Evolutionary conservation across 768 basidiomycete species (phyloP).

Genomic region (Pseudohyphozyma bogoriensis): DNA sequence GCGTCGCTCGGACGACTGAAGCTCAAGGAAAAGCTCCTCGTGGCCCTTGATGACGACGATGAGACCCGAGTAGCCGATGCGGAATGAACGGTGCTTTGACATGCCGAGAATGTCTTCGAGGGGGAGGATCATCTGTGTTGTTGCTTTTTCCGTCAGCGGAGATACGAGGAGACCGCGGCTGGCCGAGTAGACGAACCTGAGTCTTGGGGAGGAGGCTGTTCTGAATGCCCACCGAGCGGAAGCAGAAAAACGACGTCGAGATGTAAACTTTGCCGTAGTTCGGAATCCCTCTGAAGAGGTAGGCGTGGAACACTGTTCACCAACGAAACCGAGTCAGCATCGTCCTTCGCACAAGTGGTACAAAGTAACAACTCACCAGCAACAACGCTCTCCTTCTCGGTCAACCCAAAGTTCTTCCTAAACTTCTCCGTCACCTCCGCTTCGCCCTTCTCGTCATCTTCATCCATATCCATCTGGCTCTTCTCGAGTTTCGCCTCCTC

Average conservation of each 20-base stretch:
- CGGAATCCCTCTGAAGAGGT: constrained; percentile 79
- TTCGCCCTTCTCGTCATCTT: constrained; percentile 37
- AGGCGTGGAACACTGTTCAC: constrained; percentile 74
- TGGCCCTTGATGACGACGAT: constrained; percentile 86
- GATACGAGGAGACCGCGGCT: not conserved
- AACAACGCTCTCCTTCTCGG: constrained; percentile 73
- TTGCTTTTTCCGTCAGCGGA: constrained; percentile 1
- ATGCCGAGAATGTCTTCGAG: constrained; percentile 74
- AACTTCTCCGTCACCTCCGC: constrained; percentile 63
- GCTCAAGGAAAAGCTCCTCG: constrained; percentile 96
- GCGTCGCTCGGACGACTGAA: constrained; percentile 67
- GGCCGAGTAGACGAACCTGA: constrained; percentile 45
- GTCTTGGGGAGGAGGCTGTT: constrained; percentile 58
- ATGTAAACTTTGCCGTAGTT: constrained; percentile 78
- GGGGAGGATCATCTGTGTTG: constrained; percentile 79
- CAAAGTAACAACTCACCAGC: constrained; percentile 57
- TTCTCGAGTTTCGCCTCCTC: constrained; percentile 1
- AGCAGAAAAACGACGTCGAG: constrained; percentile 87
- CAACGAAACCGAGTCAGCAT: not conserved
- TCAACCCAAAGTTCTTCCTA: constrained; percentile 67
- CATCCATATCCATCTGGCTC: not conserved
- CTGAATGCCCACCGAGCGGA: constrained; percentile 74
- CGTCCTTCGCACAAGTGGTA: too few species aligned
- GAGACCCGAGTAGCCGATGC: constrained; percentile 81
- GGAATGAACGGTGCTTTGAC: constrained; percentile 74